Evolutionary conservation across 768 basidiomycete species (phyloP).

Genomic region (Suillus brevipes): DNA sequence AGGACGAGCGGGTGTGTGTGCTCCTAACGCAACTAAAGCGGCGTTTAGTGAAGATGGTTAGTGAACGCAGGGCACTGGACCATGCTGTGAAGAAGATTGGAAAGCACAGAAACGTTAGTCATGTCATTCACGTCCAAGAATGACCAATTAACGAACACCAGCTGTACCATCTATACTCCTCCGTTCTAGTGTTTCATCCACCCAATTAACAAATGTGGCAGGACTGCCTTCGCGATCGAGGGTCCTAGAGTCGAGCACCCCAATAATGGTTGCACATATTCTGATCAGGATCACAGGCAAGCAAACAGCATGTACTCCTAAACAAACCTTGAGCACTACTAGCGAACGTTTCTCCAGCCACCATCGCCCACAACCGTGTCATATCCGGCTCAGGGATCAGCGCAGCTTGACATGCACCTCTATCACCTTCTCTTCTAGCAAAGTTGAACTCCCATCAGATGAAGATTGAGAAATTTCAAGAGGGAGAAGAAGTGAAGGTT

Average conservation of each 20-base stretch:
- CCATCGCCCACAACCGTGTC: constrained; percentile 63
- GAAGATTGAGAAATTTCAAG: background rate
- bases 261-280: constrained; percentile 31
- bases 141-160: constrained; percentile 45
- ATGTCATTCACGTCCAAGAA: constrained; percentile 14
- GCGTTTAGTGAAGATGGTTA: constrained; percentile 18
- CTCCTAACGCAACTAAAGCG: constrained; percentile 33
- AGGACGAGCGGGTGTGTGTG: constrained; percentile 50
- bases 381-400: constrained; percentile 50
- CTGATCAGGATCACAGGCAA: background rate
- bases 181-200: constrained; percentile 48
- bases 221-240: constrained; percentile 19
- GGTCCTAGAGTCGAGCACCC: constrained; percentile 29
- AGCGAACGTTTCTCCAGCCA: constrained; percentile 60
- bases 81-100: constrained; percentile 45
- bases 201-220: constrained; percentile 23
- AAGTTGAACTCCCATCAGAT: background rate
- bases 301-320: background rate
- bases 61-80: constrained; percentile 21
- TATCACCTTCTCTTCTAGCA: constrained; percentile 9
- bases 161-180: constrained; percentile 54
- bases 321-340: constrained; percentile 42
- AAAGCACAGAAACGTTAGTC: background rate
- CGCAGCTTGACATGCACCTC: constrained; percentile 41
- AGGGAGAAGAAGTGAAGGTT: background rate